Percentiles rank a stretch among this genome's conserved stretches.
These are phyloP conservation scores for Spinellus fusiger DNA, from an alignment of 192 early-diverging fungal species.

Conservation along the genomic window DNA sequence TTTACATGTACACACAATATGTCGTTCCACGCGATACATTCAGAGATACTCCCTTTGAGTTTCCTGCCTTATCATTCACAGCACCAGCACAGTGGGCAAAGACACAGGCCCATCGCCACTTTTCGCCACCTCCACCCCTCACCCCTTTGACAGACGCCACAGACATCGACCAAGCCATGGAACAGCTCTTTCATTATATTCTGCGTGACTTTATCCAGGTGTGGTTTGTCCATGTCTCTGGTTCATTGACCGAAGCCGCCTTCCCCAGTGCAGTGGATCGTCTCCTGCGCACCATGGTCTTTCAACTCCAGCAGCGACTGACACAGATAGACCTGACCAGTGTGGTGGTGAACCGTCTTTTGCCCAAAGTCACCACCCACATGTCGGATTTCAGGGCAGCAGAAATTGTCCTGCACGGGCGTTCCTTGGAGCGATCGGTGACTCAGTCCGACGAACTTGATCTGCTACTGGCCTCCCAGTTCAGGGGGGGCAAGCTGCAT, in stretches of 20 bases:
- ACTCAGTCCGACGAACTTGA: slow-evolving; percentile 53
- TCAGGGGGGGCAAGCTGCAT: slow-evolving; percentile 51
- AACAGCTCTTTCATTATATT: slow-evolving; percentile 42
- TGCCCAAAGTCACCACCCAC: slow-evolving; percentile 72
- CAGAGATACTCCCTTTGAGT: too few relatives aligned
- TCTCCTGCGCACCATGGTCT: slow-evolving; percentile 35
- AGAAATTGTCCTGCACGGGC: slow-evolving; percentile 44
- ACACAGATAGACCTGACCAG: slow-evolving; percentile 54
- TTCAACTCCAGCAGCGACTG: slow-evolving; percentile 33
- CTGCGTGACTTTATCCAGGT: slow-evolving; percentile 52
- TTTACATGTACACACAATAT: slow-evolving; percentile 28
- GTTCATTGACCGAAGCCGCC: slow-evolving; percentile 36
- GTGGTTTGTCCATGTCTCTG: slow-evolving; percentile 43
- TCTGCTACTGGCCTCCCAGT: slow-evolving; percentile 49
- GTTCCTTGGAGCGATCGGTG: slow-evolving; percentile 39
- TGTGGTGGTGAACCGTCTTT: slow-evolving; percentile 51
- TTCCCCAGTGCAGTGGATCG: slow-evolving; percentile 47
- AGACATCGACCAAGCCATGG: slow-evolving; percentile 33
- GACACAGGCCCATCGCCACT: neutral
- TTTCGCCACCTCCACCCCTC: neutral
- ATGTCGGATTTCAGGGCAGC: slow-evolving; percentile 57
- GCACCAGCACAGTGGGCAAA: neutral
- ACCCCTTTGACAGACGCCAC: slow-evolving; percentile 10
- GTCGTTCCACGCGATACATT: too few relatives aligned
- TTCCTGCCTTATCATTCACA: slow-evolving; percentile 13